Conservation (phyloP, 495 filamentous ascomycete genomes). For the Cercophora newfieldiana region DNA sequence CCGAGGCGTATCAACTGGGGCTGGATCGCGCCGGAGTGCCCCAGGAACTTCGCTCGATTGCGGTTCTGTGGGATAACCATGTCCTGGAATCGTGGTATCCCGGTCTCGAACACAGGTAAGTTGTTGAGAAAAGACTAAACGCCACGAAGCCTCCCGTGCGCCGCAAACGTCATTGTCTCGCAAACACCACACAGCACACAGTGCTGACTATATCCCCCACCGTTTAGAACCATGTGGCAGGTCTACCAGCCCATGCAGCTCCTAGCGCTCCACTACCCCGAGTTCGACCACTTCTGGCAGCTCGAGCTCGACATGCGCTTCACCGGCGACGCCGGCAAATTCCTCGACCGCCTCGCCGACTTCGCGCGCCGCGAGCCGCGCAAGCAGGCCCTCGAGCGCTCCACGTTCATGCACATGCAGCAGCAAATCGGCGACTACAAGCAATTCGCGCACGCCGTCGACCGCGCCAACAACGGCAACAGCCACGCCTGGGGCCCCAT, state of each 20-base stretch:
- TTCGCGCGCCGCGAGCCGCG: slow-evolving; percentile 58
- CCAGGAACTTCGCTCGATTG: slow-evolving; percentile 55
- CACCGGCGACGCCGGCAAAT: slow-evolving; percentile 57
- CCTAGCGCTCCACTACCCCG: slow-evolving; percentile 56
- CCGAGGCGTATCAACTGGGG: slow-evolving; percentile 50
- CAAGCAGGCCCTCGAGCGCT: slow-evolving; percentile 40
- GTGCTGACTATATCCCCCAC: not conserved
- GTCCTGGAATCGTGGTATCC: slow-evolving; percentile 45
- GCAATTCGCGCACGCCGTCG: slow-evolving; percentile 26
- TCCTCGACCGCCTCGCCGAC: slow-evolving; percentile 46
- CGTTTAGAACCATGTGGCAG: slow-evolving; percentile 38
- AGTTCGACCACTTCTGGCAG: slow-evolving; percentile 64
- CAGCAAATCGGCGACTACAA: slow-evolving; percentile 29
- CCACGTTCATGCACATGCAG: slow-evolving; percentile 43
- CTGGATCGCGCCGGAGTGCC: slow-evolving; percentile 51
- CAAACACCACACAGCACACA: no score
- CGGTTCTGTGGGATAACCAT: slow-evolving; percentile 56
- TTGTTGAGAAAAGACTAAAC: not conserved
- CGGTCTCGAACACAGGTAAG: slow-evolving; percentile 36
- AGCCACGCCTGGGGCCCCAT: slow-evolving; percentile 63
- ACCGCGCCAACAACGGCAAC: slow-evolving; percentile 26
- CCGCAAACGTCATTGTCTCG: not conserved
- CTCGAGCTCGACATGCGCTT: slow-evolving; percentile 63
- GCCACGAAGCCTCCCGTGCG: not conserved
- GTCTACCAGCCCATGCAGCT: slow-evolving; percentile 52